Evolutionary conservation across 306 rosid genomes (phyloP), one percentile per base, ranked within the genome.

Genomic region (Arachis hypogaea): DNA sequence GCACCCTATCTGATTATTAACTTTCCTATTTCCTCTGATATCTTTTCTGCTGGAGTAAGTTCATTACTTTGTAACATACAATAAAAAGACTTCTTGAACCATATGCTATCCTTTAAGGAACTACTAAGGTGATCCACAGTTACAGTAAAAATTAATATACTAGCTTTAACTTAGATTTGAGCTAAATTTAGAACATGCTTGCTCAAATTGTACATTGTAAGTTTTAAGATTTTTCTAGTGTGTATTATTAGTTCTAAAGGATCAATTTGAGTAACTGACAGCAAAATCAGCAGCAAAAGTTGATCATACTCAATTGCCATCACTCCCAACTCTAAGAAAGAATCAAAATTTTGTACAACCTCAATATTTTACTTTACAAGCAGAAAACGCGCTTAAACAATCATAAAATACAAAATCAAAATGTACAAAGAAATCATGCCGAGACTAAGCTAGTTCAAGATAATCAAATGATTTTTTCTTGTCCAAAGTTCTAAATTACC

Each of bases 341-440:
- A 76, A 83, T 75, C 81, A 63, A 77, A 73, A 78, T 72, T 22
- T 62, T 62, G 64, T 80, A 77, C 88, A 73, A 52, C 67, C 58
- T 64, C 14, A 6, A 51, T 68, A 2, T 46, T 43, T 72, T 70
- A 64, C 67, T 87, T 83, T 78, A 85, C 85, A 87, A 79, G 58
- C 54, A 57, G 7, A 52, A 52, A 52, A 14, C 3, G 5, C 9
- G 56, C 63, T 61, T 60, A 16, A 69, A 16, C 10, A 84, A 74
- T 68, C 80, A 75, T 52, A 68, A 63, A 67, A 66, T 71, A 59
- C 71, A 73, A 60, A 70, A 67, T 72, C 80, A 61, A 16, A 69
- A 66, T 81, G 74, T 59, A 81, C 64, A 70, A 77, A 71, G 46
- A 84, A 81, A 74, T 78, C 77, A 69, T 12, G 63, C 43, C 51